Evolutionary conservation across 371 early-diverging fungal genomes (phyloP).

Genomic region (Mortierella sp.): DNA sequence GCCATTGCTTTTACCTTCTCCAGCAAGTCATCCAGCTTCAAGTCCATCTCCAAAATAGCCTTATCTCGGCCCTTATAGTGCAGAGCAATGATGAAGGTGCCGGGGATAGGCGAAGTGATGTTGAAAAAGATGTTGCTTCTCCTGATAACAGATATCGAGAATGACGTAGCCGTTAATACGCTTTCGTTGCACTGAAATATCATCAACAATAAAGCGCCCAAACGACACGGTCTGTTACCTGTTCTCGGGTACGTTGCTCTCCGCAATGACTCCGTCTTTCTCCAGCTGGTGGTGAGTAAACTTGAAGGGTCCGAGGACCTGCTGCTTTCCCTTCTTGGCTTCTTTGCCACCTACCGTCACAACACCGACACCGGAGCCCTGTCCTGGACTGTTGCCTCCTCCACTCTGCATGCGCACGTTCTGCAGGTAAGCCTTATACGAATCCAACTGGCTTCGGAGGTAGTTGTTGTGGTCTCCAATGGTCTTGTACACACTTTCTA

Average conservation of each 20-base stretch:
- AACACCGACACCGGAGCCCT: slow-evolving; percentile 53
- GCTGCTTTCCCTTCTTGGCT: slow-evolving; percentile 59
- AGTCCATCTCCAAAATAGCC: slow-evolving; percentile 95
- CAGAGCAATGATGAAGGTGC: slow-evolving; percentile 90
- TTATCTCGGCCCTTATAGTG: slow-evolving; percentile 93
- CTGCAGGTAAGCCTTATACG: slow-evolving; percentile 94
- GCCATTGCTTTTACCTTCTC: slow-evolving; percentile 73
- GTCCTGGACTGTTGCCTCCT: slow-evolving; percentile 59
- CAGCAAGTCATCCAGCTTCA: slow-evolving; percentile 93
- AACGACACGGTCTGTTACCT: slow-evolving; percentile 54
- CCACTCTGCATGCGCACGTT: slow-evolving; percentile 91
- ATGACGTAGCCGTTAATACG: not conserved
- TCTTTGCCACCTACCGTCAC: slow-evolving; percentile 62
- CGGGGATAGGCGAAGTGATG: slow-evolving; percentile 87
- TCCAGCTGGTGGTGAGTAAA: slow-evolving; percentile 89
- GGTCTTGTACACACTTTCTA: slow-evolving; percentile 89
- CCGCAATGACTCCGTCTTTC: slow-evolving; percentile 92
- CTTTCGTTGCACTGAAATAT: too few relatives aligned
- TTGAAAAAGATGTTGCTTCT: slow-evolving; percentile 90
- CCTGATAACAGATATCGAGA: slow-evolving; percentile 52
- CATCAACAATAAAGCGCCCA: too few relatives aligned
- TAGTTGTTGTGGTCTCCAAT: slow-evolving; percentile 96
- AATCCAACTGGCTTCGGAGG: slow-evolving; percentile 87
- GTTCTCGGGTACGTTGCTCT: slow-evolving; percentile 92
- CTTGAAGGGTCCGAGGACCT: slow-evolving; percentile 76